These are phyloP conservation scores for Nannizzia gypsea DNA, from an alignment of 2,329 filamentous ascomycete genomes.

Conservation along the genomic window DNA sequence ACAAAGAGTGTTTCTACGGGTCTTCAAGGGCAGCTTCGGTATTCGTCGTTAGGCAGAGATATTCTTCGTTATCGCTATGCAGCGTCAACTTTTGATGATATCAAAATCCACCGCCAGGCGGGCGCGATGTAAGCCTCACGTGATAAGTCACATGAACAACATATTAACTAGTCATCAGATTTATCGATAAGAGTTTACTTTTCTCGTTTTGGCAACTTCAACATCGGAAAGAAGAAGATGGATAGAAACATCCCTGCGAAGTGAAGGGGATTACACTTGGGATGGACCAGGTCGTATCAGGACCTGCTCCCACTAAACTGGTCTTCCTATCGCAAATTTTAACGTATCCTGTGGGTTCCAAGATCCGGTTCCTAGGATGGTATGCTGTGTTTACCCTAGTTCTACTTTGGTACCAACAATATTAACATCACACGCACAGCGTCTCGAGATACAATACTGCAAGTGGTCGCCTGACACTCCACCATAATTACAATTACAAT, in stretches of 20 bases:
- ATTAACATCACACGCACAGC: conserved; percentile 28
- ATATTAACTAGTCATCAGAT: neutral
- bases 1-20: neutral
- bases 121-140: neutral
- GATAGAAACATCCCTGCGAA: neutral
- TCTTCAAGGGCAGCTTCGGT: neutral
- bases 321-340: conserved; percentile 54
- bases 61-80: neutral
- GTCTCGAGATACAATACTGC: conserved; percentile 47
- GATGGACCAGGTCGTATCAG: conserved; percentile 30
- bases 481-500: conserved; percentile 55
- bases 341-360: conserved; percentile 46
- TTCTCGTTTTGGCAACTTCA: neutral
- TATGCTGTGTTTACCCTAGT: conserved; percentile 36
- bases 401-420: neutral
- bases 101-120: neutral
- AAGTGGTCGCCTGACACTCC: conserved; percentile 53
- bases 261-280: conserved; percentile 7
- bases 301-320: conserved; percentile 47
- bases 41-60: neutral
- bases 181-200: neutral
- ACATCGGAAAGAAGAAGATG: neutral
- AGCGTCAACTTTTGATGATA: neutral
- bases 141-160: neutral
- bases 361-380: conserved; percentile 89